A percentile compares a stretch with the other conserved stretches of the same genome.
Evolutionary conservation across 805 yeast species (phyloP).

Genomic region (Suhomyces sp.): DNA sequence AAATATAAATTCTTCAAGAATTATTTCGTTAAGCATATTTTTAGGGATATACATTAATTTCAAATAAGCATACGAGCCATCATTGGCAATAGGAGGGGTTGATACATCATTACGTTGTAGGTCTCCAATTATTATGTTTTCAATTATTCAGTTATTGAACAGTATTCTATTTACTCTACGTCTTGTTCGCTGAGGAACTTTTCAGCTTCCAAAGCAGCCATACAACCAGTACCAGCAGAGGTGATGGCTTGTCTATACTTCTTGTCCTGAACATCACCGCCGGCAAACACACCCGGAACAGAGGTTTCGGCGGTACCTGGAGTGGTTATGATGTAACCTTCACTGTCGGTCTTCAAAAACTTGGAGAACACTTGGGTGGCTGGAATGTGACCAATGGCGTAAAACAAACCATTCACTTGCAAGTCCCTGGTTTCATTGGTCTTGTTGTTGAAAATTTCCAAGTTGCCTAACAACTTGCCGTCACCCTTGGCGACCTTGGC

Average conservation of each 20-base stretch:
- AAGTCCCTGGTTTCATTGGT: constrained; percentile 68
- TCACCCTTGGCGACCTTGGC: constrained; percentile 90
- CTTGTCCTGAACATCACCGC: constrained; percentile 98
- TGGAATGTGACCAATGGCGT: constrained; percentile 96
- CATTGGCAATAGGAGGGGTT: neutral
- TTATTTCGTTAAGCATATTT: neutral
- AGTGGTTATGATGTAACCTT: constrained; percentile 82
- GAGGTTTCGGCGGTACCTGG: constrained; percentile 90
- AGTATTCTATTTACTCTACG: neutral
- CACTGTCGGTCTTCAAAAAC: constrained; percentile 80
- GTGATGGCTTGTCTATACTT: constrained; percentile 98
- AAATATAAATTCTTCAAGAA: too few species aligned
- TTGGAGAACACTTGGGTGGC: constrained; percentile 80
- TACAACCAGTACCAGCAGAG: constrained; percentile 99
- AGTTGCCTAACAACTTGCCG: constrained; percentile 71
- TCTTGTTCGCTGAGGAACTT: constrained; percentile 64
- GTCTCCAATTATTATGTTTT: neutral
- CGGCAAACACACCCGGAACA: constrained; percentile 90
- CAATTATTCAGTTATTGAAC: neutral
- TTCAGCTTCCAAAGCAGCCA: constrained; percentile 98
- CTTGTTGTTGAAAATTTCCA: constrained; percentile 66
- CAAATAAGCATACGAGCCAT: neutral
- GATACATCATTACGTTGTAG: too few species aligned
- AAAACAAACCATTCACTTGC: constrained; percentile 87
- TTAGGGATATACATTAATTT: too few species aligned